phyloP scores from a whole-genome alignment of 2,329 filamentous ascomycete genomes.

The Periconia sp. region DNA sequence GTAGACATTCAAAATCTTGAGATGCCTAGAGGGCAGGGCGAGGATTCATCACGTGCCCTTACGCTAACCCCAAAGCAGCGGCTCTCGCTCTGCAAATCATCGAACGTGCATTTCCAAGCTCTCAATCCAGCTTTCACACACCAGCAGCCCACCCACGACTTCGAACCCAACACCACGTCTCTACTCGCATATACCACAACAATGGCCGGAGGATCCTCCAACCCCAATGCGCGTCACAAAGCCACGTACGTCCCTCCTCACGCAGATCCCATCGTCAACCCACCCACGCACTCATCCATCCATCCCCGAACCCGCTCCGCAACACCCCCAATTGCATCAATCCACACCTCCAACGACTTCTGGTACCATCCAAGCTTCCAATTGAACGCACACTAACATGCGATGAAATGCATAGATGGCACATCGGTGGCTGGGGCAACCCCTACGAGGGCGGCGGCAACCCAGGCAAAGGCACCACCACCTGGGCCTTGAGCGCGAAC shows the following conservation, averaged over 20 bases:
- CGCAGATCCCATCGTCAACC: conserved; percentile 1
- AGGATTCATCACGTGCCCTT: background rate
- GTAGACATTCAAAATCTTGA: no score
- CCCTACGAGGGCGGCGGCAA: conserved; percentile 42
- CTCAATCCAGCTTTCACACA: background rate
- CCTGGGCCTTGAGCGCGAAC: conserved; percentile 82
- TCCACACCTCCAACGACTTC: conserved; percentile 6
- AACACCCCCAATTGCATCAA: conserved; percentile 1
- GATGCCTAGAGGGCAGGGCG: no score
- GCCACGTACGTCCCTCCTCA: conserved; percentile 27
- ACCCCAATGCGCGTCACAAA: conserved; percentile 28
- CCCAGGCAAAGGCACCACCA: conserved; percentile 62
- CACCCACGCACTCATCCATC: conserved; percentile 10
- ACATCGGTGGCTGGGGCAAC: conserved; percentile 43
- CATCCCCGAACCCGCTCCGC: conserved; percentile 3
- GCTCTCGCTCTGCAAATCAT: background rate
- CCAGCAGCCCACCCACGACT: background rate
- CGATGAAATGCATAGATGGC: conserved; percentile 26
- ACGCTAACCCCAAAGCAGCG: background rate
- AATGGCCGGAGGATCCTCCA: conserved; percentile 34
- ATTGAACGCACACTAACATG: conserved; percentile 4
- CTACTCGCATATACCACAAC: conserved; percentile 12
- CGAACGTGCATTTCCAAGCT: conserved; percentile 1
- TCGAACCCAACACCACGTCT: conserved; percentile 2
- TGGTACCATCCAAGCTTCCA: background rate